phyloP scores from a whole-genome alignment of 2,329 filamentous ascomycete species.

The Clarireedia sp. region DNA sequence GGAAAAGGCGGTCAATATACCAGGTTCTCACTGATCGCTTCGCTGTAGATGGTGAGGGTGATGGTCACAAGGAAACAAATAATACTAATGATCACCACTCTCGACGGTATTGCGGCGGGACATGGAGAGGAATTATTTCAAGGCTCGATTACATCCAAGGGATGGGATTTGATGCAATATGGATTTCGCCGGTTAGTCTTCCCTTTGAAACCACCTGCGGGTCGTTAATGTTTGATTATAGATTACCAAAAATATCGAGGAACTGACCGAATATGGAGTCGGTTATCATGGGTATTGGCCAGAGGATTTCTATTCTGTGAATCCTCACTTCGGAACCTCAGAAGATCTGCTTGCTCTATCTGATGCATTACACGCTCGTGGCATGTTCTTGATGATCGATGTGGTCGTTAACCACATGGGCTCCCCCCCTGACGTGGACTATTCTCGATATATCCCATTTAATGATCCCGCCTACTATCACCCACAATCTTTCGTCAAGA shows the following conservation, averaged over 20 bases:
- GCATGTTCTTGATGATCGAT: conserved; percentile 41
- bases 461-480: conserved; percentile 31
- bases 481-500: conserved; percentile 21
- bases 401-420: conserved; percentile 33
- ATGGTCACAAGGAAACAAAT: background rate
- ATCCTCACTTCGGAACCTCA: conserved; percentile 50
- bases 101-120: conserved; percentile 37
- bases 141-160: conserved; percentile 39
- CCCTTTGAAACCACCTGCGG: too few relatives aligned
- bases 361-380: conserved; percentile 44
- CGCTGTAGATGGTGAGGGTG: conserved; percentile 25
- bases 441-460: conserved; percentile 14
- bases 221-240: background rate
- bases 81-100: background rate
- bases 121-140: conserved; percentile 37
- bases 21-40: conserved; percentile 36
- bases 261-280: conserved; percentile 30
- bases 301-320: conserved; percentile 41
- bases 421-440: conserved; percentile 3
- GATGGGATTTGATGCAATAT: conserved; percentile 30
- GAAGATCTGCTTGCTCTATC: conserved; percentile 52
- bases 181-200: conserved; percentile 8
- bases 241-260: conserved; percentile 23
- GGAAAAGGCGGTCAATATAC: conserved; percentile 33
- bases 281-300: conserved; percentile 39